These are phyloP conservation scores for Stephania yunnanensis DNA, from an alignment of 164 flowering plant genomes.

Conservation along the genomic window DNA sequence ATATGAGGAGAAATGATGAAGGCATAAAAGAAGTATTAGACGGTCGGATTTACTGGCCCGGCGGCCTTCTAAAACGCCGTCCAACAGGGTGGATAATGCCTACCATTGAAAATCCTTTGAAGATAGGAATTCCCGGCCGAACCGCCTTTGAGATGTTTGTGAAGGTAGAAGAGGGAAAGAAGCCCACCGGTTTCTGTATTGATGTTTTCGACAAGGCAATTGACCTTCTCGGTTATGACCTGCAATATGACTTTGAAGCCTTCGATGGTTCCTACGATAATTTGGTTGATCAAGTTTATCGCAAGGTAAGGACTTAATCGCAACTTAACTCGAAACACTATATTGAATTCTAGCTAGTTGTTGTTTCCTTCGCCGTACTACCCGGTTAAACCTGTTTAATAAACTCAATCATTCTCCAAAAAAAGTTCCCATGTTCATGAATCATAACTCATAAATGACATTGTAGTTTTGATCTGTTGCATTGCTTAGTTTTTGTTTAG, in stretches of 20 bases:
- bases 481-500: background rate
- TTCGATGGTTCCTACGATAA: slow-evolving; percentile 24
- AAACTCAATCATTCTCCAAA: too few relatives aligned
- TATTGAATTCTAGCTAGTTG: background rate
- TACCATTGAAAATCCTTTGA: slow-evolving; percentile 23
- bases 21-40: background rate
- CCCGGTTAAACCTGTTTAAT: background rate
- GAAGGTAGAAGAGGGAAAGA: slow-evolving; percentile 23
- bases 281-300: slow-evolving; percentile 25
- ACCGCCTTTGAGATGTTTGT: slow-evolving; percentile 41
- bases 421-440: too few relatives aligned
- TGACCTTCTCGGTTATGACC: slow-evolving; percentile 21
- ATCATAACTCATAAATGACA: too few relatives aligned
- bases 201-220: slow-evolving; percentile 33
- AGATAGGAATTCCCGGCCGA: slow-evolving; percentile 43
- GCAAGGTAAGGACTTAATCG: slow-evolving; percentile 29
- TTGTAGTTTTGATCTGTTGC: too few relatives aligned
- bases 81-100: slow-evolving; percentile 58
- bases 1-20: background rate
- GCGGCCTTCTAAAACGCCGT: background rate
- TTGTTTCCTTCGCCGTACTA: background rate
- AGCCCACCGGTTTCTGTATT: slow-evolving; percentile 43
- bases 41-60: slow-evolving; percentile 28
- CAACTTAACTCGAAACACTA: background rate
- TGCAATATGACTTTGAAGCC: slow-evolving; percentile 22